Evolutionary conservation across 768 basidiomycete species (phyloP).

Genomic region (Botryobasidium botryosum): DNA sequence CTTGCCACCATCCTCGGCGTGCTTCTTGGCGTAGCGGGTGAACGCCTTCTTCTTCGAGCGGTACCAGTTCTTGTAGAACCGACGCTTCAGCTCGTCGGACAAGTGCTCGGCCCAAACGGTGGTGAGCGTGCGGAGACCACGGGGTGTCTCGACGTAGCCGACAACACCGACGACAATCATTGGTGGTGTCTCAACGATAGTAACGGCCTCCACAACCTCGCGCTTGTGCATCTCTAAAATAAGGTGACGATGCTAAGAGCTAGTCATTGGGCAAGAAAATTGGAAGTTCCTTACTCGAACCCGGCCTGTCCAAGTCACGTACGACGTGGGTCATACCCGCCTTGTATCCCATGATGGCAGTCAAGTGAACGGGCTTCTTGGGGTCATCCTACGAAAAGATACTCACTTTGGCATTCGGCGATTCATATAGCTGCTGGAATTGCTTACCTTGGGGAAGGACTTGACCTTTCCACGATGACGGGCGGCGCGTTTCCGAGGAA

Average conservation of each 20-base stretch:
- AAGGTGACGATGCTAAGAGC: background rate
- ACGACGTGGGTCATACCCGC: conserved; percentile 99
- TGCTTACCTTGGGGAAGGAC: conserved; percentile 88
- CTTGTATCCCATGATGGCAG: conserved; percentile 99
- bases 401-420: conserved; percentile 14
- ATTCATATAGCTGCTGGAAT: conserved; percentile 1
- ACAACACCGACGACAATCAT: conserved; percentile 95
- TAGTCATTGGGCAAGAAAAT: background rate
- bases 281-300: conserved; percentile 50
- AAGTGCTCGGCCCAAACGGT: conserved; percentile 96
- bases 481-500: conserved; percentile 91
- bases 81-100: conserved; percentile 92
- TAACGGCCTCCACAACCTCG: conserved; percentile 96
- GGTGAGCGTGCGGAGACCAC: conserved; percentile 94
- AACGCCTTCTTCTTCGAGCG: conserved; percentile 99
- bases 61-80: conserved; percentile 99
- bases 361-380: conserved; percentile 97
- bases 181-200: conserved; percentile 89
- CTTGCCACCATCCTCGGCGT: conserved; percentile 87
- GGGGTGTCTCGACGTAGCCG: conserved; percentile 98
- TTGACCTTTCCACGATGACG: conserved; percentile 99
- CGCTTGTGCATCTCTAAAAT: conserved; percentile 96
- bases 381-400: conserved; percentile 67
- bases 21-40: conserved; percentile 99
- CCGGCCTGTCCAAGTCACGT: conserved; percentile 96